Evolutionary conservation across 345 rosid genomes (phyloP), one percentile per base, ranked within the genome.

Genomic region (Populus pruinosa): DNA sequence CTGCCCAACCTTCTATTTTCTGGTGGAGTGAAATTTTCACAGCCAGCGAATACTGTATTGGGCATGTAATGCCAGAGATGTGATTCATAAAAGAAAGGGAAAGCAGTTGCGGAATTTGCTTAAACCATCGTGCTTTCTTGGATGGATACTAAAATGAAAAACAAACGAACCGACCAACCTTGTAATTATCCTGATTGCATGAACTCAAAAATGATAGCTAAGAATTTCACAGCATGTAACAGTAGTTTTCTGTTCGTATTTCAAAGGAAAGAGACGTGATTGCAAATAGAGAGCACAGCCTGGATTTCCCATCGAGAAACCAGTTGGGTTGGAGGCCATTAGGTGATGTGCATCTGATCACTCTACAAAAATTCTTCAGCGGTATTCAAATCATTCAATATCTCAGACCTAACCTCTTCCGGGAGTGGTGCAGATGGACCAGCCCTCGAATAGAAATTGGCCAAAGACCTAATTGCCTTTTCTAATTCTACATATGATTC

Each of bases 401-500:
- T 91, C 49, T 88, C 86, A 17, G 88, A 71, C 91, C 88, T 93
- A 1, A 92, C 89, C 56, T 87, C 91, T 53, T 86, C 92, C n/a
- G 98, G 90, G 33, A 90, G 87, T 3, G 89, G 76, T 27, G 97
- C 97, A 50, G 99, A 92, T 38, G 98, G 96, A 2, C 98, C 99
- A 0, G 98, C 96, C 85, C 82, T 91, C 0, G 96, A 90, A 84
- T 93, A 95, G 89, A 95, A 95, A 67, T 83, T 73, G 0, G 99
- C 97, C 77, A 95, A 79, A 49, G 91, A 85, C 83, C 94, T 63
- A 41, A 93, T 88, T 62, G 89, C 98, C 80, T 93, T 95, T 73
- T 92, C 97, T 62, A 95, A 83, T 82, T 85, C 90, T 12, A 72
- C 82, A n/a, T 93, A 90, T 0, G 99, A 95, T 79, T 93, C 96